Evolutionary conservation across 306 rosid genomes (phyloP), one percentile per base, ranked within the genome.

Genomic region (Acacia melanoxylon): DNA sequence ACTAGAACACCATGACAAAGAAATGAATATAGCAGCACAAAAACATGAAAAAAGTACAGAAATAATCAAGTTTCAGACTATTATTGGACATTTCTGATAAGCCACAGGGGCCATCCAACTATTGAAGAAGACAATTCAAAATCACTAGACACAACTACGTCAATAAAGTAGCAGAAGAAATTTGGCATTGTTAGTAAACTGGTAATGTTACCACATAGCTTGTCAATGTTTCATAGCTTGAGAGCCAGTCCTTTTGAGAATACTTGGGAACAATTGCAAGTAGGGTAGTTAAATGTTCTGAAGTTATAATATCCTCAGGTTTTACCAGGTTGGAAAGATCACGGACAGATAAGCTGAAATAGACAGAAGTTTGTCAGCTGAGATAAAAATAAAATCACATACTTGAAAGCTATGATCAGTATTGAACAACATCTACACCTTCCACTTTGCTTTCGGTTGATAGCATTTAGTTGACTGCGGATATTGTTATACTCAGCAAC

Each of bases 161-260:
- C 54, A n/a, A 49, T 75, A 62, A 44, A 2, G 65, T 76, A 85
- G 71, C 65, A 49, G 62, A 42, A 56, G 77, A 49, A 52, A 79
- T 16, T 74, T 37, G 14, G 83, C 68, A 33, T n/a, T 46, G 68
- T 35, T 19, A 83, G 54, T 73, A 48, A 81, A 68, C 35, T 10
- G 72, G 51, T 87, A 46, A 82, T 76, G 46, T 84, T 86, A 93
- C 97, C 91, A 93, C 97, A 77, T 91, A 93, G 87, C 70, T 90
- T 71, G 97, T 88, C 89, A 93, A 82, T 41, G 96, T 93, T 83
- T 93, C 95, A 78, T 92, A 92, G 93, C 90, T 88, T 76, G 95
- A 90, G 62, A 91, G 87, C 95, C 97, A 91, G 77, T 92, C 97
- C 87, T 91, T 92, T 86, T 92, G 97, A 27, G 97, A 92, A 68